A percentile compares a stretch with the other conserved stretches of the same genome.
phyloP scores from a whole-genome alignment of 139 green algal genomes.

The Tetradesmus obliquus region DNA sequence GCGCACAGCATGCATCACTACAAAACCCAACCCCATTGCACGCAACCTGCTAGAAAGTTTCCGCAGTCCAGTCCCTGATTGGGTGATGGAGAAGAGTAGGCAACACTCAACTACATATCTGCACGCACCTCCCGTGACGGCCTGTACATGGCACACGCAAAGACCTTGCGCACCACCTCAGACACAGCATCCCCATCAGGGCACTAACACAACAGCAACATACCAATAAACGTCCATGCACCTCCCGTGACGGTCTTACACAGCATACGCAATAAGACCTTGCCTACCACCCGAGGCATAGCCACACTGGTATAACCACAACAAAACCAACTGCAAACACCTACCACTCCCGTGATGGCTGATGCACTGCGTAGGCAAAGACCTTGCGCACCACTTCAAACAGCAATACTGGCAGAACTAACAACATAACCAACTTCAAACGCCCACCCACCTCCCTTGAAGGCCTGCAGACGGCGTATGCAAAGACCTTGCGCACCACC shows the following conservation, averaged over 20 bases:
- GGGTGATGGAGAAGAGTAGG: too few species aligned
- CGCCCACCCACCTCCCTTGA: conserved; percentile 65
- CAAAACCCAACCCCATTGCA: too few species aligned
- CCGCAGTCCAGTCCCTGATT: too few species aligned
- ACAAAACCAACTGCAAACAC: background rate
- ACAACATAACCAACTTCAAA: too few species aligned
- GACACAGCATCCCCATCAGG: conserved; percentile 49
- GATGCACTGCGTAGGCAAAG: conserved; percentile 69
- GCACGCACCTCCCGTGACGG: conserved; percentile 47
- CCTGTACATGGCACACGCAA: conserved; percentile 71
- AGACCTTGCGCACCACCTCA: conserved; percentile 75
- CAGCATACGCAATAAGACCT: too few species aligned
- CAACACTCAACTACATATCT: too few species aligned
- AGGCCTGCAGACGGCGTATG: conserved; percentile 73
- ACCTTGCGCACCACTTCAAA: conserved; percentile 77
- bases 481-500: conserved; percentile 73
- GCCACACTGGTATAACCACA: too few species aligned
- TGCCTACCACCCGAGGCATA: too few species aligned
- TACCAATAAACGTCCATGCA: too few species aligned
- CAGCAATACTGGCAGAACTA: too few species aligned
- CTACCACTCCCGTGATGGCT: conserved; percentile 70
- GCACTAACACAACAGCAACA: background rate
- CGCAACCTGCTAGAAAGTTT: too few species aligned
- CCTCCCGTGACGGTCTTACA: background rate
- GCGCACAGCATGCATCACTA: background rate